These are phyloP conservation scores for Pichia sp. DNA, from an alignment of 1,139 yeast species.

Conservation along the genomic window DNA sequence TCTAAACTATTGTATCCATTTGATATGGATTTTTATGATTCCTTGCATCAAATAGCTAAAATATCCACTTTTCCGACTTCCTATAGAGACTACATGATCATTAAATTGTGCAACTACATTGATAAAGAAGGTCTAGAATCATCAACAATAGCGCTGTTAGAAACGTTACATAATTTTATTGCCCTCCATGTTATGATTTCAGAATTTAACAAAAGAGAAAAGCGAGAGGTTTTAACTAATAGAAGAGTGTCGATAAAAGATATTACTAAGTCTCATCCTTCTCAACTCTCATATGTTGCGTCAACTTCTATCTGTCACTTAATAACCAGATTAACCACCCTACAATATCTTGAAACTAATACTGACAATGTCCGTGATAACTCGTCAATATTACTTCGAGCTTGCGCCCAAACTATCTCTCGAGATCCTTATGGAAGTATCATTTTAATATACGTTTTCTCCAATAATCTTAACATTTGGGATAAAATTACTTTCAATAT, in stretches of 20 bases:
- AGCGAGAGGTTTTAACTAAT: conserved; percentile 14
- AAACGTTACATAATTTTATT: conserved; percentile 52
- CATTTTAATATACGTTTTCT: conserved; percentile 45
- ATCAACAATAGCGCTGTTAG: conserved; percentile 43
- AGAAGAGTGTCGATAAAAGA: conserved; percentile 22
- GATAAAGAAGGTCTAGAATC: conserved; percentile 30
- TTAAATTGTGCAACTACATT: conserved; percentile 42
- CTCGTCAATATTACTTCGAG: conserved; percentile 49
- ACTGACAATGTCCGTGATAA: conserved; percentile 45
- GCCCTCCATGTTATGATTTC: conserved; percentile 33
- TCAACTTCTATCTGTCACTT: conserved; percentile 51
- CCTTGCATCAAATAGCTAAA: conserved; percentile 44
- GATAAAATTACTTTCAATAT: conserved; percentile 17
- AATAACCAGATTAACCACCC: conserved; percentile 38
- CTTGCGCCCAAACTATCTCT: conserved; percentile 44
- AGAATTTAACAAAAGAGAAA: conserved; percentile 6
- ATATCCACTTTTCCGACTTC: conserved; percentile 35
- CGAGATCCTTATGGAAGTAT: conserved; percentile 46
- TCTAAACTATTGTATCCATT: conserved; percentile 40
- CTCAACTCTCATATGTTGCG: conserved; percentile 48
- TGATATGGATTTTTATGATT: conserved; percentile 33
- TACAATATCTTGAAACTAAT: conserved; percentile 33
- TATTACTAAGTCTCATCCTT: conserved; percentile 33
- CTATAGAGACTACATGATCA: conserved; percentile 54
- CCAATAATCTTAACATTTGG: conserved; percentile 33